phyloP scores from a whole-genome alignment of 2,329 filamentous ascomycete species.

The Xylariaceae sp. region DNA sequence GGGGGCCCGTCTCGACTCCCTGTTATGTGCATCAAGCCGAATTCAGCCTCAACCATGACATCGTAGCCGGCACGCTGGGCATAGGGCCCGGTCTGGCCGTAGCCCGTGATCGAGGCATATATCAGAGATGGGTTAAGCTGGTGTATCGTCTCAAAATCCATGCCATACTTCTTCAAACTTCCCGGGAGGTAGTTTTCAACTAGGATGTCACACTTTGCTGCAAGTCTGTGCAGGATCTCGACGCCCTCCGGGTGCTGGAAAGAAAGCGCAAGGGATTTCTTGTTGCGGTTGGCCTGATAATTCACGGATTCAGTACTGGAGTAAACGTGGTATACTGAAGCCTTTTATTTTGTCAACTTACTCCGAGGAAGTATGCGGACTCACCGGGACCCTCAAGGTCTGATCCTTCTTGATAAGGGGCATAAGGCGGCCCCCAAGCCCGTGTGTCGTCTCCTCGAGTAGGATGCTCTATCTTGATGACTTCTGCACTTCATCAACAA shows the following conservation, averaged over 20 bases:
- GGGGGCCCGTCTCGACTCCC: slow-evolving; percentile 81
- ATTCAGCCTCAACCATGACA: slow-evolving; percentile 98
- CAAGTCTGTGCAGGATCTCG: slow-evolving; percentile 79
- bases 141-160: slow-evolving; percentile 79
- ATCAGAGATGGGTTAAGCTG: slow-evolving; percentile 81
- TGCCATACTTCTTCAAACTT: slow-evolving; percentile 78
- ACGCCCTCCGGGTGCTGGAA: slow-evolving; percentile 83
- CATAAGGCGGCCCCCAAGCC: slow-evolving; percentile 95
- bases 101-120: slow-evolving; percentile 95
- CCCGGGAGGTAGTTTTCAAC: slow-evolving; percentile 97
- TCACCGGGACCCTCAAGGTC: slow-evolving; percentile 69
- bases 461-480: slow-evolving; percentile 97
- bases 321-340: too few relatives aligned
- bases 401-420: slow-evolving; percentile 61
- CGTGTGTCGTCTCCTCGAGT: slow-evolving; percentile 86
- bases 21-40: slow-evolving; percentile 98
- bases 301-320: slow-evolving; percentile 9
- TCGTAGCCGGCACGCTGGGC: slow-evolving; percentile 87
- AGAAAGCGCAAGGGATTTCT: slow-evolving; percentile 86
- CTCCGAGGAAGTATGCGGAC: slow-evolving; percentile 88
- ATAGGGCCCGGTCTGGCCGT: slow-evolving; percentile 92
- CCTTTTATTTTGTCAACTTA: slow-evolving; percentile 39
- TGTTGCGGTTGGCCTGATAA: slow-evolving; percentile 84
- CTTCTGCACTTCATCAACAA: slow-evolving; percentile 65
- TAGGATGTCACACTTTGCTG: slow-evolving; percentile 79